A percentile compares a stretch with the other conserved stretches of the same genome.
phyloP scores from a whole-genome alignment of 305 asterid species.

The Stenogyne calaminthoides region DNA sequence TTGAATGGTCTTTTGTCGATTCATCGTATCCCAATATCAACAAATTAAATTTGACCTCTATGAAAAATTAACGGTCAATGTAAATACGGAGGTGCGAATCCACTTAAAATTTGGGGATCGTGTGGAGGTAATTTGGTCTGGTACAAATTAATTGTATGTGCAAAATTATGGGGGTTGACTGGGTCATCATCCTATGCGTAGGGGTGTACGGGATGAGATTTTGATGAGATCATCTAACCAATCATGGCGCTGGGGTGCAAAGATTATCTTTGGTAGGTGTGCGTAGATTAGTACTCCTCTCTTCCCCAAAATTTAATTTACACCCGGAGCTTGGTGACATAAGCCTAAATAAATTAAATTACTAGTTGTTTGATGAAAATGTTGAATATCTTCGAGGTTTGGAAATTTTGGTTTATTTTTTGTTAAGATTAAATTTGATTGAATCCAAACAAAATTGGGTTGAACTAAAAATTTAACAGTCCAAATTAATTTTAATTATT shows the following conservation, averaged over 20 bases:
- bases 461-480: too few relatives aligned
- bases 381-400: too few relatives aligned
- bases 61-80: neutral
- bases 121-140: neutral
- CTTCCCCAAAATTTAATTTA: neutral
- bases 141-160: neutral
- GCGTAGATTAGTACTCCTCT: neutral
- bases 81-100: neutral
- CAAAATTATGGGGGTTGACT: neutral
- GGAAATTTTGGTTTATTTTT: too few relatives aligned
- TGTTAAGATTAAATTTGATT: too few relatives aligned
- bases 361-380: too few relatives aligned
- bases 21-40: too few relatives aligned
- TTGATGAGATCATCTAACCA: constrained; percentile 35
- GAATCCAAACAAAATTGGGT: too few relatives aligned
- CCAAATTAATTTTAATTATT: too few relatives aligned
- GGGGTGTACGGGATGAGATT: constrained; percentile 7
- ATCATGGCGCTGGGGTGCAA: constrained; percentile 25
- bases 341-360: too few relatives aligned
- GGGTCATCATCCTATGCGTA: constrained; percentile 21
- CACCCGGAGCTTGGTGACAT: neutral
- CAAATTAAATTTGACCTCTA: neutral
- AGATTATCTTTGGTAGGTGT: constrained; percentile 13
- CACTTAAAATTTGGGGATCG: neutral
- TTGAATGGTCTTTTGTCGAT: too few relatives aligned